These are phyloP conservation scores for Phytophthora rubi DNA, from an alignment of 352 stramenopile species.

Conservation along the genomic window DNA sequence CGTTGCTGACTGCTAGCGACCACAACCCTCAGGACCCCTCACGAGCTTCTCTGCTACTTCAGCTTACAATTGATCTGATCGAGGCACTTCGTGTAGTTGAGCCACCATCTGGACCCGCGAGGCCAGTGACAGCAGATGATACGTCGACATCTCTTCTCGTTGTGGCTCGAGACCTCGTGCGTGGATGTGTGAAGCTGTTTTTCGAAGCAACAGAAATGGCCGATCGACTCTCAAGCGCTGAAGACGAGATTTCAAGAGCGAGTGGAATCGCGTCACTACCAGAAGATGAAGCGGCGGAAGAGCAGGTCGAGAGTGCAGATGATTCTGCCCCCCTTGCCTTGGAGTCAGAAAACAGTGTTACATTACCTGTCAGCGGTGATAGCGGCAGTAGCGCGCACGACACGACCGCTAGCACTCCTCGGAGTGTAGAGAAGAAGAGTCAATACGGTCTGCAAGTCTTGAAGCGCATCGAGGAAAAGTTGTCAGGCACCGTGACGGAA, in stretches of 20 bases:
- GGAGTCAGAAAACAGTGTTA: slow-evolving; percentile 20
- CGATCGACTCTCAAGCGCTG: slow-evolving; percentile 52
- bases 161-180: slow-evolving; percentile 43
- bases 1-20: slow-evolving; percentile 13
- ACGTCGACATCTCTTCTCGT: slow-evolving; percentile 30
- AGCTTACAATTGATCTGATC: slow-evolving; percentile 40
- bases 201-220: slow-evolving; percentile 75
- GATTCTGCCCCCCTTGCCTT: slow-evolving; percentile 7
- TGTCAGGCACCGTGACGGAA: slow-evolving; percentile 60
- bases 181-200: slow-evolving; percentile 61
- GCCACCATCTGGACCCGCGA: background rate
- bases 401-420: background rate
- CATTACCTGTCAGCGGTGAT: slow-evolving; percentile 22
- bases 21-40: slow-evolving; percentile 7
- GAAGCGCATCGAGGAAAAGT: slow-evolving; percentile 77
- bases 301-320: slow-evolving; percentile 13
- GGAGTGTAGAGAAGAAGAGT: slow-evolving; percentile 42
- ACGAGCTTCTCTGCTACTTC: slow-evolving; percentile 18
- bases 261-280: slow-evolving; percentile 1
- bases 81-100: slow-evolving; percentile 23
- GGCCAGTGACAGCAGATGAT: background rate
- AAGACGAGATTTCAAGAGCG: slow-evolving; percentile 14
- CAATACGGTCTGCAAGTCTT: slow-evolving; percentile 73
- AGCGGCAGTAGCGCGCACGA: slow-evolving; percentile 16
- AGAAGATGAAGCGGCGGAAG: slow-evolving; percentile 23